Conservation (phyloP, 2,329 filamentous ascomycete species). For the Nigrospora osmanthi region DNA sequence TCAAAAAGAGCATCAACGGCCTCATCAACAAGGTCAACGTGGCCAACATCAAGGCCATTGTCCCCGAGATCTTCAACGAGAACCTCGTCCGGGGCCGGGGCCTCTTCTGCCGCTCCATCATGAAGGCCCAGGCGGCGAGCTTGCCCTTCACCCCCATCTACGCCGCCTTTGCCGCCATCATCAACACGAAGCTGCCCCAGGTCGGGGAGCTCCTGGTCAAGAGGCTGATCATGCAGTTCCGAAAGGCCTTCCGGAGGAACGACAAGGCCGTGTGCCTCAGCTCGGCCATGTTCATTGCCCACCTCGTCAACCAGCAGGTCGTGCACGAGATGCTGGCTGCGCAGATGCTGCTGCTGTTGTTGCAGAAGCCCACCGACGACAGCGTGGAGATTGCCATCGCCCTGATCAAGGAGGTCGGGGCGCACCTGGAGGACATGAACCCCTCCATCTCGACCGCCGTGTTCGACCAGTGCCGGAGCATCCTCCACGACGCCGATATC, state of each 20-base stretch:
- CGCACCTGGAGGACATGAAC: slow-evolving; percentile 94
- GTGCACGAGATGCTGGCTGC: slow-evolving; percentile 89
- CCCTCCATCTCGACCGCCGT: slow-evolving; percentile 78
- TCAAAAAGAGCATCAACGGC: slow-evolving; percentile 98
- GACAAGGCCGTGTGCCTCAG: slow-evolving; percentile 94
- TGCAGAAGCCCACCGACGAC: slow-evolving; percentile 94
- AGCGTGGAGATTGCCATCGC: slow-evolving; percentile 96
- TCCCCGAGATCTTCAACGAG: slow-evolving; percentile 91
- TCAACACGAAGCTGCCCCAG: slow-evolving; percentile 94
- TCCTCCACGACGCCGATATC: slow-evolving; percentile 92
- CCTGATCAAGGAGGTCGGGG: slow-evolving; percentile 84
- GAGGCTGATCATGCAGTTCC: slow-evolving; percentile 82
- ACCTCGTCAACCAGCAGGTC: slow-evolving; percentile 93
- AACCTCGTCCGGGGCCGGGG: slow-evolving; percentile 88
- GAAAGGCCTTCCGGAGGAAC: slow-evolving; percentile 91
- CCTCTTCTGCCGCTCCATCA: slow-evolving; percentile 89
- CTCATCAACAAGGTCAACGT: slow-evolving; percentile 99
- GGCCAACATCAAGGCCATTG: slow-evolving; percentile 95
- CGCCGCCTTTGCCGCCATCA: slow-evolving; percentile 89
- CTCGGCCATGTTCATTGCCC: slow-evolving; percentile 89
- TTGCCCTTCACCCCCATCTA: slow-evolving; percentile 95
- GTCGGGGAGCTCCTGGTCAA: slow-evolving; percentile 87
- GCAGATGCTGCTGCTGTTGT: slow-evolving; percentile 82
- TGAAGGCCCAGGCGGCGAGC: slow-evolving; percentile 96
- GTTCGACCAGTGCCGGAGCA: slow-evolving; percentile 92